Conservation (phyloP, 345 rosid species). For the rapeseed (Brassica napus) region DNA sequence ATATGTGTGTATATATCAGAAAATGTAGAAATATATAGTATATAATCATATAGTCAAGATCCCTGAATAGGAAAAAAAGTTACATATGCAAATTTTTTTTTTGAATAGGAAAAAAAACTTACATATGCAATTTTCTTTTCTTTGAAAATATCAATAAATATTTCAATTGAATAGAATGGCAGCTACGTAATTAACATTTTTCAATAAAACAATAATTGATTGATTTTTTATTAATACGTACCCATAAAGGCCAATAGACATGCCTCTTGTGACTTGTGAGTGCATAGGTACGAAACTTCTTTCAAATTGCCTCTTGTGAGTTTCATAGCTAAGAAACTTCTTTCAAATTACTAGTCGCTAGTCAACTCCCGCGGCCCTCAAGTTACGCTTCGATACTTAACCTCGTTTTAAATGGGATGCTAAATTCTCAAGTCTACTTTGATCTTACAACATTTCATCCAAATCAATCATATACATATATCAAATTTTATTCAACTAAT, state of each 20-base stretch:
- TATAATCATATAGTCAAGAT: too few species aligned
- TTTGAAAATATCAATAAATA: not conserved
- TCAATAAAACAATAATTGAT: not conserved
- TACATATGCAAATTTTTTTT: too few species aligned
- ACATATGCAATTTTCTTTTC: too few species aligned
- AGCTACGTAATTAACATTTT: not conserved
- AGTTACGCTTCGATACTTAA: not conserved
- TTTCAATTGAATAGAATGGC: not conserved
- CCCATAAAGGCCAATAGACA: conserved; percentile 1
- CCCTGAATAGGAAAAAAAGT: too few species aligned
- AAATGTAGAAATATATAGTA: too few species aligned
- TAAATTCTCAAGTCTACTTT: not conserved
- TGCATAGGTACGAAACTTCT: not conserved
- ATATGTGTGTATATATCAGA: too few species aligned
- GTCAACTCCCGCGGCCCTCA: conserved; percentile 22
- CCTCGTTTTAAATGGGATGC: conserved; percentile 13
- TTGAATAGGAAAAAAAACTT: not conserved
- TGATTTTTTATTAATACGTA: conserved; percentile 4
- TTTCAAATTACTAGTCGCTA: conserved; percentile 12
- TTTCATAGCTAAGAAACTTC: conserved; percentile 3
- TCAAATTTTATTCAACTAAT: not conserved
- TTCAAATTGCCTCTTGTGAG: conserved; percentile 9
- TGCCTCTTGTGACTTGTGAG: not conserved
- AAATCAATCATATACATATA: not conserved
- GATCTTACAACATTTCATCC: not conserved